Base-by-base conservation (phyloP, 768 basidiomycete genomes). In the Chlorophyllum brunneum region DNA sequence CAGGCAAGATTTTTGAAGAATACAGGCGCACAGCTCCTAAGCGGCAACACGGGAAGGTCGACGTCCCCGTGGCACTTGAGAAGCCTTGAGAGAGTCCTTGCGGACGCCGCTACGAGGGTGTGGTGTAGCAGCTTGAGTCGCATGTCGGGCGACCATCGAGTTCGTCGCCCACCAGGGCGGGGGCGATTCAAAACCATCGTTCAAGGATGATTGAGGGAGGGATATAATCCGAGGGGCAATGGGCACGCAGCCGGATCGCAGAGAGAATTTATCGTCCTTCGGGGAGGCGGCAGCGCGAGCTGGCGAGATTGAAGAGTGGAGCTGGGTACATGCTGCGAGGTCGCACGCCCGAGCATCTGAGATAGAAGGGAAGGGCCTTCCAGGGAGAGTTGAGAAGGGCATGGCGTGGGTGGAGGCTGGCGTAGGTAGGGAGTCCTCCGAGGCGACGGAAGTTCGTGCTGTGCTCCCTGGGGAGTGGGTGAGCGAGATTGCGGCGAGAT, bases 351-450 rank as follows among this genome's bases (percentile, higher is more conserved):
- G 51, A 6, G 43, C 43, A 33, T 46, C 51, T 15, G 51, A 53
- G 37, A 53, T 53, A 23, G 26, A 53, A 4, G 51, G 51, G 29
- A 53, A 53, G 34, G 34, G 56, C 26, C 50, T 48, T 45, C 49
- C 50, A 27, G 33, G 51, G 43, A 55, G 31, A 24, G 30, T 31
- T 8, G 66, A 63, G 10, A 80, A 68, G 58, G 75, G 61, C 51
- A 69, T 50, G 40, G 67, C 61, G 41, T 65, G 59, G 57, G 69
- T 63, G 52, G 73, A 80, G 51, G 65, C 69, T 15, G 75, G 80
- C 20, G 82, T 82, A 0, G 78, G 70, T 56, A 83, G 66, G 43
- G 78, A 77, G 0, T 80, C 76, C 23, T 78, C 77, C 1, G 72
- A 71, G 9, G 63, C 63, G 45, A 67, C 66, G 36, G 65, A 66